Evolutionary conservation across 176 grass and related monocot species (phyloP).

Genomic region (Oryza meridionalis): DNA sequence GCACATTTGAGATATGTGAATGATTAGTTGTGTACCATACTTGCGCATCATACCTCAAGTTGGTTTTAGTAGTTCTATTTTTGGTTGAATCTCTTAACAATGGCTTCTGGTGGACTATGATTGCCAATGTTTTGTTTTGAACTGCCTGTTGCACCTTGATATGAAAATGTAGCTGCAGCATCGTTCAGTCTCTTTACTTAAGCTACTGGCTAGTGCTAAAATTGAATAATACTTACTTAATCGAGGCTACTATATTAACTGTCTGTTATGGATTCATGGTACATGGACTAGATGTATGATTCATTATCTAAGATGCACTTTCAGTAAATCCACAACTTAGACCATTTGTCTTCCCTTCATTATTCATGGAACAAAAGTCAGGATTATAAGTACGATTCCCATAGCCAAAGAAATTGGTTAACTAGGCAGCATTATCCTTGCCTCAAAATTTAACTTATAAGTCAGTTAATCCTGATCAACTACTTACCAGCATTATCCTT

Average conservation of each 20-base stretch:
- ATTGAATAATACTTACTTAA: background rate
- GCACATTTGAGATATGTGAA: background rate
- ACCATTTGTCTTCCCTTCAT: background rate
- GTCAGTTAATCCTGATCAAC: background rate
- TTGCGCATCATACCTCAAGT: background rate
- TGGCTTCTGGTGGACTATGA: background rate
- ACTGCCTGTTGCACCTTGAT: background rate
- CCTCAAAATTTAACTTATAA: constrained; percentile 12
- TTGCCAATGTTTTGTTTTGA: background rate
- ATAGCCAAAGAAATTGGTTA: background rate
- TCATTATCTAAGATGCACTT: constrained; percentile 11
- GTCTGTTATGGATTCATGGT: background rate
- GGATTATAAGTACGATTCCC: background rate
- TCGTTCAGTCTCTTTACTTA: background rate
- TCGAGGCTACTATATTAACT: background rate
- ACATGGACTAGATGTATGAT: background rate
- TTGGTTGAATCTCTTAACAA: background rate
- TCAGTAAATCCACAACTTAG: background rate
- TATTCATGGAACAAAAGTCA: background rate
- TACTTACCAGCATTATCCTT: constrained; percentile 8
- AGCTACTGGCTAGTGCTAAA: background rate
- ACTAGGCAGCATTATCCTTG: constrained; percentile 1
- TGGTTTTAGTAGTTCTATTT: background rate
- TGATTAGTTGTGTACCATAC: background rate
- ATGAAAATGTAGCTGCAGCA: background rate